Conservation (phyloP, 169 alveolate genomes). For the Theileria sp. region DNA sequence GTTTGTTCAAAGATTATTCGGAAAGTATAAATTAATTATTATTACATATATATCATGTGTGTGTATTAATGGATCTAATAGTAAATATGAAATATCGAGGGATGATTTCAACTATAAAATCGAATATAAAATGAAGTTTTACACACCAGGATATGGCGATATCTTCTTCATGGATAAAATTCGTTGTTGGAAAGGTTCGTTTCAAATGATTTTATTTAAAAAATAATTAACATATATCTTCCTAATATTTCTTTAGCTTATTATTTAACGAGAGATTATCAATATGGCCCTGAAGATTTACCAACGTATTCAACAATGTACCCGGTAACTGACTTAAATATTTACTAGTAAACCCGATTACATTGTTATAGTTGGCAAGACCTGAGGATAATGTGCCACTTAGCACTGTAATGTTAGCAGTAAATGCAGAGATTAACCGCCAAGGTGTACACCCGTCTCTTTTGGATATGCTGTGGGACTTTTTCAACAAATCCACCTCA, state of each 20-base stretch:
- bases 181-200: constrained; percentile 55
- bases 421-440: constrained; percentile 70
- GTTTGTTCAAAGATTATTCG: constrained; percentile 66
- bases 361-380: constrained; percentile 42
- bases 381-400: constrained; percentile 68
- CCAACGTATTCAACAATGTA: constrained; percentile 68
- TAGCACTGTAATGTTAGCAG: constrained; percentile 60
- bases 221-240: not conserved
- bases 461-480: constrained; percentile 77
- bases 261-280: constrained; percentile 39
- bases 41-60: not conserved
- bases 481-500: constrained; percentile 55
- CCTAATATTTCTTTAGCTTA: constrained; percentile 28
- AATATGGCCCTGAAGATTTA: constrained; percentile 57
- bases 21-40: constrained; percentile 8
- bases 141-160: constrained; percentile 74
- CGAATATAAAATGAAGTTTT: constrained; percentile 69
- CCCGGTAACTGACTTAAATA: constrained; percentile 55
- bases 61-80: constrained; percentile 5
- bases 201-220: not conserved
- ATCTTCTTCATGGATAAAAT: constrained; percentile 66
- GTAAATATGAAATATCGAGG: constrained; percentile 53
- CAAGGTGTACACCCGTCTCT: constrained; percentile 81
- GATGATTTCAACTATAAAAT: constrained; percentile 70
- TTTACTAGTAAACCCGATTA: constrained; percentile 18